Evolutionary conservation across 1,284 basidiomycete species (phyloP).

Genomic region (Prillingera fragicola): DNA sequence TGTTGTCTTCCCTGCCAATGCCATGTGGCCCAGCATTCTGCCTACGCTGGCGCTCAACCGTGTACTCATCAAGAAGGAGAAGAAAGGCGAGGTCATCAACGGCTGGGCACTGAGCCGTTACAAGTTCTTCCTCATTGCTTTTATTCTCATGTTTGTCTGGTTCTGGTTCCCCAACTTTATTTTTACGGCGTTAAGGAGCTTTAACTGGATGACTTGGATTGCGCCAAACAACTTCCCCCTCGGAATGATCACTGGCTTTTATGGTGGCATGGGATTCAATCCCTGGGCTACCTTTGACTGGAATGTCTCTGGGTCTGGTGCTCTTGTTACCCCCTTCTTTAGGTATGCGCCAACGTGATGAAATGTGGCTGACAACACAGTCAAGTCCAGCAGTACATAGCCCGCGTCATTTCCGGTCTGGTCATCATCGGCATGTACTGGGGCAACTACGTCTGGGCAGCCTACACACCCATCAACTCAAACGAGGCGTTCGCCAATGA

Average conservation of each 20-base stretch:
- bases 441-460: constrained; percentile 11
- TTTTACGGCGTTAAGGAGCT: constrained; percentile 51
- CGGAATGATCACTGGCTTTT: constrained; percentile 13
- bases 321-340: constrained; percentile 10
- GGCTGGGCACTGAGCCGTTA: neutral
- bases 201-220: constrained; percentile 59
- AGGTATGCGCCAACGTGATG: neutral
- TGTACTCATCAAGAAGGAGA: constrained; percentile 1
- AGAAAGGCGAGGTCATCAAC: constrained; percentile 2
- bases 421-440: constrained; percentile 16
- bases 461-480: constrained; percentile 15
- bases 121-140: neutral
- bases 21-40: constrained; percentile 10
- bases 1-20: constrained; percentile 8
- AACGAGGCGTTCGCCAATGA: constrained; percentile 1
- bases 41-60: constrained; percentile 11
- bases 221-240: constrained; percentile 37
- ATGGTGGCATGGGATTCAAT: constrained; percentile 34
- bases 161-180: constrained; percentile 43
- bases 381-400: constrained; percentile 4
- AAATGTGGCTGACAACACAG: neutral
- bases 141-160: constrained; percentile 12
- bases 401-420: constrained; percentile 3
- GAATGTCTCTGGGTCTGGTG: neutral
- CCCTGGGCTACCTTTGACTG: constrained; percentile 34